phyloP scores from a whole-genome alignment of 768 basidiomycete species.

The Tephrocybe sp. region DNA sequence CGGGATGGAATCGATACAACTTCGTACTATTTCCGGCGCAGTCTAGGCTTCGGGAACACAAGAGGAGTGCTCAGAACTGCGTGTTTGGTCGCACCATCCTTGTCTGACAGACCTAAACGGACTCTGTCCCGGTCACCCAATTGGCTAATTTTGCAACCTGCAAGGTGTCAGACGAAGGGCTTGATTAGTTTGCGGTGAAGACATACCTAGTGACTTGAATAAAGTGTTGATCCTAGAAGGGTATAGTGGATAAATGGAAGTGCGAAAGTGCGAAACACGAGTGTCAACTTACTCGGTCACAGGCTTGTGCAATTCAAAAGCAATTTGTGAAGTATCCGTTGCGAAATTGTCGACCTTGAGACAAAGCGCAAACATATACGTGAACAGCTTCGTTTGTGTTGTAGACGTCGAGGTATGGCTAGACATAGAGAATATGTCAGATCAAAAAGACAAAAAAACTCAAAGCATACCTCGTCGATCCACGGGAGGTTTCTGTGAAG shows the following conservation, averaged over 20 bases:
- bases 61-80: conserved; percentile 77
- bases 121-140: conserved; percentile 62
- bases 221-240: conserved; percentile 57
- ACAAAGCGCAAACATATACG: conserved; percentile 79
- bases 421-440: not conserved
- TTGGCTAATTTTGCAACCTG: conserved; percentile 71
- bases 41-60: conserved; percentile 69
- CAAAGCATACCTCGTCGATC: conserved; percentile 55
- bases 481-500: conserved; percentile 77
- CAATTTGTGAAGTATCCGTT: conserved; percentile 63
- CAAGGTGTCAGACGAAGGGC: conserved; percentile 6
- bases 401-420: conserved; percentile 62
- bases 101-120: conserved; percentile 63
- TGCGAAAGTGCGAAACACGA: not conserved
- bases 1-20: not conserved
- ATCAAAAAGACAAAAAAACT: not conserved
- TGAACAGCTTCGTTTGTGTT: conserved; percentile 68
- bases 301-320: conserved; percentile 70
- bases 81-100: conserved; percentile 59
- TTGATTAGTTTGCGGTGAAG: not conserved
- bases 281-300: conserved; percentile 53
- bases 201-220: conserved; percentile 71
- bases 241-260: conserved; percentile 3
- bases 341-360: conserved; percentile 77
- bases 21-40: conserved; percentile 30